Conservation (phyloP, 2,329 filamentous ascomycete genomes). For the Ophiognomonia clavigignenti-juglandacearum region DNA sequence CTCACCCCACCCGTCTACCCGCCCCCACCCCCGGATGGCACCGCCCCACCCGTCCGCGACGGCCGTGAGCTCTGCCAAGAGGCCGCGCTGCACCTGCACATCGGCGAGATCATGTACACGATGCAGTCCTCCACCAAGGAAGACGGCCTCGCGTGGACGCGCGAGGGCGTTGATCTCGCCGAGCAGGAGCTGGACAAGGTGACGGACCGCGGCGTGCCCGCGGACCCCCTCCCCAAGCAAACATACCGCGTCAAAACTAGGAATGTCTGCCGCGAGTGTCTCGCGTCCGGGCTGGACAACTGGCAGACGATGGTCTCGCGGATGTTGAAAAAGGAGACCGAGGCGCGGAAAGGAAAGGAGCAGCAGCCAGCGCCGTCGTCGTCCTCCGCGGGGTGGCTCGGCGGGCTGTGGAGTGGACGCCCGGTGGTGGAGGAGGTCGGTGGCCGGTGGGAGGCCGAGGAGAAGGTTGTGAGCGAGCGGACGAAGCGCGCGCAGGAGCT, state of each 20-base stretch:
- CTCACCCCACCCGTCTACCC: constrained; percentile 60
- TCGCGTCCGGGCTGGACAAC: constrained; percentile 71
- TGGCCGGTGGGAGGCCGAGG: constrained; percentile 48
- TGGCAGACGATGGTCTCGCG: constrained; percentile 76
- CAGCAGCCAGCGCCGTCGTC: no score
- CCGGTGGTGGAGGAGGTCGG: constrained; percentile 33
- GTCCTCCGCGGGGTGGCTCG: constrained; percentile 32
- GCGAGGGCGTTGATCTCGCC: constrained; percentile 77
- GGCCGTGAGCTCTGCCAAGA: constrained; percentile 72
- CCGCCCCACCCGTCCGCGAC: constrained; percentile 60
- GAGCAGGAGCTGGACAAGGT: constrained; percentile 59
- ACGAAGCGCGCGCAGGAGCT: constrained; percentile 46
- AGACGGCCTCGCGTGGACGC: constrained; percentile 81
- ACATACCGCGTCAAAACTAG: no score
- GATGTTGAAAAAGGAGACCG: constrained; percentile 50
- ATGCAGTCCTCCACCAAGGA: constrained; percentile 50
- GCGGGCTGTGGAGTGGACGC: constrained; percentile 35
- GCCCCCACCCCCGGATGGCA: constrained; percentile 63
- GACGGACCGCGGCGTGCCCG: no score
- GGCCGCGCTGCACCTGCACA: constrained; percentile 80
- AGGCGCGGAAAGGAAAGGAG: constrained; percentile 26
- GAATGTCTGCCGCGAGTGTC: constrained; percentile 69
- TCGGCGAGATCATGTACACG: constrained; percentile 88
- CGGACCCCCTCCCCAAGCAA: no score
- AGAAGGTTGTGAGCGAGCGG: constrained; percentile 49